Base-by-base conservation (phyloP, 2,329 filamentous ascomycete genomes). In the Aspergillus pseudoviridinutans region DNA sequence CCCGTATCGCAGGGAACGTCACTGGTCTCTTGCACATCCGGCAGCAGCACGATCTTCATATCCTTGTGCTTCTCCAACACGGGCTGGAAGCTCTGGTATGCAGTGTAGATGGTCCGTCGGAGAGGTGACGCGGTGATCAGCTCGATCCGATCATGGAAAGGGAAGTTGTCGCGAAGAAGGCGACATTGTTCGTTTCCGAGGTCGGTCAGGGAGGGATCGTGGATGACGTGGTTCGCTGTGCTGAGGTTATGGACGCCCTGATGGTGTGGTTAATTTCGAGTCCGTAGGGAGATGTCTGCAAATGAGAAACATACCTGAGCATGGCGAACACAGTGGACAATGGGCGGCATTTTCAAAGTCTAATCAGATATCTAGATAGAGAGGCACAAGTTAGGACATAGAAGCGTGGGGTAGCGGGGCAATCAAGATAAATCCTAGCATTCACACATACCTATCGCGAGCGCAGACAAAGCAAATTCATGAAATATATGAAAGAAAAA, bases 161-260 rank as follows among this genome's bases (percentile, higher is more conserved):
- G 84, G 71, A 95, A 96, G 50, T 60, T 66, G 29, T 78, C 69
- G 65, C 82, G 75, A 44, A 96, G 85, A 17, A 75, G 71, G 27
- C 74, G 77, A 77, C 91, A 95, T 81, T 97, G 91, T 60, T 85
- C 68, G 70, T 87, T 80, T 65, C 92, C 92, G n/a, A 87, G 80
- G 0, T 84, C 79, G 1, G 92, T 96, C 54, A 96, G 83, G 58
- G 84, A 78, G 1, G 92, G 92, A 69, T 97, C 92, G n/a, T 72
- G 86, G 44, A 96, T 78, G 59, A 77, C 69, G 70, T 92, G 88
- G 75, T 92, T 91, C 61, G 82, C 87, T 27, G 78, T 67, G 61
- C 68, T 80, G 68, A 94, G 83, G 74, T 96, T 96, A 82, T 96
- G 92, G 70, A 84, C 85, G 75, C 91, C 92, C 76, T 91, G 80